These are phyloP conservation scores for Cercis canadensis DNA, from an alignment of 306 rosid genomes.

Conservation along the genomic window DNA sequence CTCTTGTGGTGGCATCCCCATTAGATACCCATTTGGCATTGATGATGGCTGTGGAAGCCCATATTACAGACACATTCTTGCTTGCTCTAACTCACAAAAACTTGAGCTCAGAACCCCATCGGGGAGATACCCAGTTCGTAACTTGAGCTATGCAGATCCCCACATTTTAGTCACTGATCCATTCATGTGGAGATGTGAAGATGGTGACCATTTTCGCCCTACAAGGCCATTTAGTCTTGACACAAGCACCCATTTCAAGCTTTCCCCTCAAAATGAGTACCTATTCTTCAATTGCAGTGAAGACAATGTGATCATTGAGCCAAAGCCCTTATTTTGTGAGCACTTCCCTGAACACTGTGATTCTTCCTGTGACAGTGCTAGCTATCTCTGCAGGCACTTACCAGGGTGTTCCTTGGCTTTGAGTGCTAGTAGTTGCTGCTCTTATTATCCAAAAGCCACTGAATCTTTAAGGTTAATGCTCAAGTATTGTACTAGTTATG, in stretches of 20 bases:
- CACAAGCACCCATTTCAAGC: slow-evolving; percentile 68
- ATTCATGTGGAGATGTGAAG: slow-evolving; percentile 86
- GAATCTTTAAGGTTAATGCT: slow-evolving; percentile 83
- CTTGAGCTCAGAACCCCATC: slow-evolving; percentile 89
- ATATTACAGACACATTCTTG: slow-evolving; percentile 67
- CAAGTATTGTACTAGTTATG: slow-evolving; percentile 72
- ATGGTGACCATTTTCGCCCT: slow-evolving; percentile 67
- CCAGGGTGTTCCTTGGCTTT: slow-evolving; percentile 69
- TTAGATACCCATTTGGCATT: slow-evolving; percentile 83
- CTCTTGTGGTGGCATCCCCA: slow-evolving; percentile 75
- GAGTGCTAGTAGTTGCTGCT: slow-evolving; percentile 69
- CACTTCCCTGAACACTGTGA: slow-evolving; percentile 81
- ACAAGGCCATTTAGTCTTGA: slow-evolving; percentile 82
- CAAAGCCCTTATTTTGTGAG: slow-evolving; percentile 85
- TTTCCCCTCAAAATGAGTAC: slow-evolving; percentile 80
- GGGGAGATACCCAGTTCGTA: slow-evolving; percentile 71
- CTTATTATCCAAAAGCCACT: slow-evolving; percentile 81
- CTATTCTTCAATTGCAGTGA: slow-evolving; percentile 91
- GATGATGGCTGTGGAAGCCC: slow-evolving; percentile 97
- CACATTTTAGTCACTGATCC: slow-evolving; percentile 81
- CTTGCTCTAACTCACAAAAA: slow-evolving; percentile 57
- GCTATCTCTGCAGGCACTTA: slow-evolving; percentile 83
- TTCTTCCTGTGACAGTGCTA: slow-evolving; percentile 88
- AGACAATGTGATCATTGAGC: slow-evolving; percentile 67
- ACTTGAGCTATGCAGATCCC: slow-evolving; percentile 74